A percentile compares a stretch with the other conserved stretches of the same genome.
These are phyloP conservation scores for Pisolithus tinctorius DNA, from an alignment of 768 basidiomycete species.

Conservation along the genomic window DNA sequence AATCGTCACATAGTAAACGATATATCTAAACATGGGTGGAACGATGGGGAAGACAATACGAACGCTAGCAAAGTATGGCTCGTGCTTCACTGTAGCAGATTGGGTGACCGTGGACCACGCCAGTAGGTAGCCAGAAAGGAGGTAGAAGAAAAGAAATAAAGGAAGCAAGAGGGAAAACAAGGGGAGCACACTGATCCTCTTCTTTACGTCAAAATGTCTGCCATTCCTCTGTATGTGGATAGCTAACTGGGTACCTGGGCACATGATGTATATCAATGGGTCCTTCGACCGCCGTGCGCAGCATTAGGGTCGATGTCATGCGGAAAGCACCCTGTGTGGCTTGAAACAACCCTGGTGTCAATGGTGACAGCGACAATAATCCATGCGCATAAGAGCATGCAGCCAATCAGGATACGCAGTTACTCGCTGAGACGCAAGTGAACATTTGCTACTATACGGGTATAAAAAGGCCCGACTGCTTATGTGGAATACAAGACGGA, in stretches of 20 bases:
- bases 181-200: conserved; percentile 29
- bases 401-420: conserved; percentile 43
- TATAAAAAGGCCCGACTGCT: neutral
- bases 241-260: conserved; percentile 74
- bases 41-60: too few relatives aligned
- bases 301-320: conserved; percentile 41
- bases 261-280: conserved; percentile 51
- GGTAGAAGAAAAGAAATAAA: too few relatives aligned
- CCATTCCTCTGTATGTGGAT: conserved; percentile 38
- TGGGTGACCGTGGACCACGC: conserved; percentile 28
- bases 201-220: conserved; percentile 52
- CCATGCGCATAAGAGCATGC: conserved; percentile 63
- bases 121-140: neutral
- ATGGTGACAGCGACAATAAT: conserved; percentile 23
- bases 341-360: conserved; percentile 71
- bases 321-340: conserved; percentile 57
- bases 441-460: too few relatives aligned
- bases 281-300: conserved; percentile 21
- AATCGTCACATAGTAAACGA: too few relatives aligned
- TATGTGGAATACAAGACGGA: neutral
- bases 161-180: too few relatives aligned
- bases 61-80: too few relatives aligned
- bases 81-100: too few relatives aligned
- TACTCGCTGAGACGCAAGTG: conserved; percentile 9
- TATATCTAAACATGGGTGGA: too few relatives aligned